Base-by-base conservation (phyloP, 768 basidiomycete species). In the Kwoniella sp. region DNA sequence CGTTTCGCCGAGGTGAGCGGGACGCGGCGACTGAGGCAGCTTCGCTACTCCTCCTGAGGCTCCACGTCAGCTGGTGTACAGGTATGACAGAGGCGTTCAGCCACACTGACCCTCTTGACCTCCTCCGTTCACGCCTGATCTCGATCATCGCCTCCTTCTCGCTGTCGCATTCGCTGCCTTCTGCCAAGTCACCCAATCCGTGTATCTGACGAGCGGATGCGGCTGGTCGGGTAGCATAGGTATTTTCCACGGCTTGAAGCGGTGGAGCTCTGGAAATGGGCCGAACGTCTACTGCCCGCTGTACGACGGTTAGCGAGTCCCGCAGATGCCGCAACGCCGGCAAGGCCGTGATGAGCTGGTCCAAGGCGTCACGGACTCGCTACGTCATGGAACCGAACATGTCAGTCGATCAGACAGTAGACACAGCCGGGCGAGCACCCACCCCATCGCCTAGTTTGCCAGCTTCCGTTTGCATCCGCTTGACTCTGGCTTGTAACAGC, bases 121-220 rank as follows among this genome's bases (percentile, higher is more conserved):
- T 39, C 49, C 34, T 32, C 28, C 12, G 15, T n/a, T n/a, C n/a
- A n/a, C n/a, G n/a, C n/a, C n/a, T n/a, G n/a, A n/a, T n/a, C 38
- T 14, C 27, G 45, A 27, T 31, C 33, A 9, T 55, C 50, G 12
- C n/a, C 40, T 22, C 12, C 17, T 23, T 8, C 42, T 60, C 62
- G 23, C 44, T 40, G 38, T 39, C 62, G 26, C 32, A 32, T 26
- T 60, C 63, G 22, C 50, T 41, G 5, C 53, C 56, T 38, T 64
- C 63, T 10, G 40, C 29, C 23, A 59, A 26, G 19, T 31, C 39
- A 23, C 59, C 50, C 20, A 60, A 34, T 8, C 44, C 40, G 27
- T 48, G 50, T 22, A 34, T 32, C 25, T 40, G 41, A 12, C 34
- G 33, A 25, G 38, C 52, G 15, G 31, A 27, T n/a, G 42, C 52